phyloP scores from a whole-genome alignment of 2,329 filamentous ascomycete species.

The Pseudogymnoascus sp. region DNA sequence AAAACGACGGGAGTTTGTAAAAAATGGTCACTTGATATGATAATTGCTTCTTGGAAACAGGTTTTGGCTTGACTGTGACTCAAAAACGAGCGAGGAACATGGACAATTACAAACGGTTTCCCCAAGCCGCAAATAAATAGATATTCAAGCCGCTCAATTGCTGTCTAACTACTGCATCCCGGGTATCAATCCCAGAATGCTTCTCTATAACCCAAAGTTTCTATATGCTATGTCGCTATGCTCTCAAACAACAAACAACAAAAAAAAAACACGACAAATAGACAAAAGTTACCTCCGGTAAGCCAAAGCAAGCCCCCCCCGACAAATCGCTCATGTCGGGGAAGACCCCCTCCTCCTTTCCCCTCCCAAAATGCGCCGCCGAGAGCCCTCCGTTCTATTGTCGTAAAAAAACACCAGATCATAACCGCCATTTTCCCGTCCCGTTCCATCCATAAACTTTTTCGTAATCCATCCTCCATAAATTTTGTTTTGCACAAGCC shows the following conservation, averaged over 20 bases:
- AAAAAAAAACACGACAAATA: not conserved
- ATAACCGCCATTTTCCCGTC: not conserved
- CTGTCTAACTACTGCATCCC: not conserved
- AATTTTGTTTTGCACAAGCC: not conserved
- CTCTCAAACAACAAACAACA: not conserved
- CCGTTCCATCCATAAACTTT: not conserved
- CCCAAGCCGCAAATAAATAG: not conserved
- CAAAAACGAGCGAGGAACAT: not conserved
- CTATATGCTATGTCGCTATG: slow-evolving; percentile 5
- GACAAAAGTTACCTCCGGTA: not conserved
- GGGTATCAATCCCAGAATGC: not conserved
- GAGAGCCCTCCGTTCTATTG: slow-evolving; percentile 2
- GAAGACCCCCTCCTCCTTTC: not conserved
- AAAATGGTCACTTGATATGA: not conserved
- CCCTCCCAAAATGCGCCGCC: not conserved
- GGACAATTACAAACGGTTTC: not conserved
- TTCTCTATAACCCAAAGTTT: not conserved
- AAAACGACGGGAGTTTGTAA: not conserved
- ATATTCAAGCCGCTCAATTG: not conserved
- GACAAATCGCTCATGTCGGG: not conserved
- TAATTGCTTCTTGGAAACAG: not conserved
- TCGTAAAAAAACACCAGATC: not conserved
- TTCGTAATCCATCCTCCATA: not conserved
- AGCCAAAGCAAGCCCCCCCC: not conserved
- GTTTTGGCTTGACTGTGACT: not conserved